phyloP scores from a whole-genome alignment of 306 rosid genomes.

The Lablab purpureus region DNA sequence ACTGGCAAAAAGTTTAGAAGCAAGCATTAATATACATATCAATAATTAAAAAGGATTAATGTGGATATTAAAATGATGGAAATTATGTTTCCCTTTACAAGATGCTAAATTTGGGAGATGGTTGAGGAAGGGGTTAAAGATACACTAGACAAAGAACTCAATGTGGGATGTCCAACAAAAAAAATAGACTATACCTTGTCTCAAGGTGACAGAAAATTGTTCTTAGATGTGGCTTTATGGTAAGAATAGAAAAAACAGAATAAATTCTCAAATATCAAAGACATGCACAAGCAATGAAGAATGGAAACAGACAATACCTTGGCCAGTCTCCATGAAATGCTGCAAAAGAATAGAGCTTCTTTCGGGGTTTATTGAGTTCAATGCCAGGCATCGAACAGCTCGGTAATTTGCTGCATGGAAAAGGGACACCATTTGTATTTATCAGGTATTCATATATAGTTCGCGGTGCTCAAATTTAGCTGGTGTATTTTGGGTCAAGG shows the following conservation, averaged over 20 bases:
- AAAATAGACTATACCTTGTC: conserved; percentile 2
- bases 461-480: conserved; percentile 18
- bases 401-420: conserved; percentile 76
- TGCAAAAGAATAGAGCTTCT: conserved; percentile 83
- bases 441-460: conserved; percentile 23
- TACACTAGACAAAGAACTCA: conserved; percentile 10
- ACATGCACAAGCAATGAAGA: conserved; percentile 24
- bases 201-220: not conserved
- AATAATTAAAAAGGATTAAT: not conserved
- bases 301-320: conserved; percentile 62
- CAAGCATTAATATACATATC: conserved; percentile 46
- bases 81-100: conserved; percentile 22
- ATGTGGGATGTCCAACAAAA: not conserved
- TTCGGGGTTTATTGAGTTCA: conserved; percentile 81
- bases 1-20: conserved; percentile 77
- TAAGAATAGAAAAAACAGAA: conserved; percentile 16
- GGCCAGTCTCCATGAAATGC: conserved; percentile 71
- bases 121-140: not conserved
- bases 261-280: not conserved
- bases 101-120: not conserved
- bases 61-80: conserved; percentile 12
- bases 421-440: conserved; percentile 6
- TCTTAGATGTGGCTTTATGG: conserved; percentile 24
- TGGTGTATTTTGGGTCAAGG: not conserved
- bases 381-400: conserved; percentile 86